phyloP scores from a whole-genome alignment of 2,329 filamentous ascomycete species.

The Xylariaceae sp. region DNA sequence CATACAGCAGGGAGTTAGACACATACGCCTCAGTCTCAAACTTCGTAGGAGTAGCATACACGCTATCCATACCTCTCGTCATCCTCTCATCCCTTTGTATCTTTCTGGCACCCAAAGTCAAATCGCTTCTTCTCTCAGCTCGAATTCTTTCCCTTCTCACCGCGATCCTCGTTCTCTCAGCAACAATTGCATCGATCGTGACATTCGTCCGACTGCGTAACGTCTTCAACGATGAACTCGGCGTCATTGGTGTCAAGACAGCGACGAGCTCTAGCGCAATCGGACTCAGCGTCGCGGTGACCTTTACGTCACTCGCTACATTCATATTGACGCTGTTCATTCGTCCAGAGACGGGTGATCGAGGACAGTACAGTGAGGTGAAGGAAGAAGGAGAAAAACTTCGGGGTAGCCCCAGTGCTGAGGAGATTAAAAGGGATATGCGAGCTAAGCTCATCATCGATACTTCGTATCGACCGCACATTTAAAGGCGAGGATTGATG shows the following conservation, averaged over 20 bases:
- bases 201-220: conserved; percentile 23
- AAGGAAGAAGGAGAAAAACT: conserved; percentile 1
- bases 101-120: conserved; percentile 17
- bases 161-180: conserved; percentile 25
- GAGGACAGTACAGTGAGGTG: neutral
- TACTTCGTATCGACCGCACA: too few species aligned
- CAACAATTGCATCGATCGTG: conserved; percentile 24
- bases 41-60: conserved; percentile 29
- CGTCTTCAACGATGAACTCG: conserved; percentile 26
- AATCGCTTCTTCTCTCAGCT: conserved; percentile 12
- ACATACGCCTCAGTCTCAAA: conserved; percentile 25
- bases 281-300: conserved; percentile 26
- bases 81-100: conserved; percentile 21
- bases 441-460: too few species aligned
- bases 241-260: conserved; percentile 23
- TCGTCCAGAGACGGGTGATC: neutral
- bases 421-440: neutral
- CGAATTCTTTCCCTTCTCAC: conserved; percentile 20
- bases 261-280: conserved; percentile 20
- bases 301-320: conserved; percentile 20
- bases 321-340: conserved; percentile 6
- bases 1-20: conserved; percentile 23
- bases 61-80: conserved; percentile 24
- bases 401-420: neutral
- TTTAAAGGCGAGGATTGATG: too few species aligned